These are phyloP conservation scores for Paulownia fortunei DNA, from an alignment of 257 asterid species.

Conservation along the genomic window DNA sequence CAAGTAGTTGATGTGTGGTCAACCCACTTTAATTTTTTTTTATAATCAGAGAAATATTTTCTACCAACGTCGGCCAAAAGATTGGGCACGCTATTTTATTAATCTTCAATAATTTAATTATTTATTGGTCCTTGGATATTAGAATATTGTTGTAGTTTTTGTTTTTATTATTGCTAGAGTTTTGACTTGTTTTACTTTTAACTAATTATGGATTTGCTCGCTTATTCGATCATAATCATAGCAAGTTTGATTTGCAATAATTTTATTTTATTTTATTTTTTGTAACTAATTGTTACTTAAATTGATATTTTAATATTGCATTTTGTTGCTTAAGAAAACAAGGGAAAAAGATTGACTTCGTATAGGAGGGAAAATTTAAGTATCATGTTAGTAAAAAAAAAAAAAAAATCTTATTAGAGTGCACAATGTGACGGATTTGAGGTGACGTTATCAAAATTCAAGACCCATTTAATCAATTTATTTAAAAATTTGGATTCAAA, in stretches of 20 bases:
- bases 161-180: not conserved
- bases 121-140: slow-evolving; percentile 21
- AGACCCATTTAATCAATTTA: too few relatives aligned
- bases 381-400: too few relatives aligned
- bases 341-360: too few relatives aligned
- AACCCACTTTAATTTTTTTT: slow-evolving; percentile 12
- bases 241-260: not conserved
- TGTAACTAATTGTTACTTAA: too few relatives aligned
- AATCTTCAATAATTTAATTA: not conserved
- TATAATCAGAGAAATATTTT: not conserved
- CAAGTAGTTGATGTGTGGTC: slow-evolving; percentile 13
- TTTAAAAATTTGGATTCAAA: too few relatives aligned
- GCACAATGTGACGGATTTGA: too few relatives aligned
- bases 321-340: too few relatives aligned
- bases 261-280: too few relatives aligned
- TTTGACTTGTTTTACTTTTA: not conserved
- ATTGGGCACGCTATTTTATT: not conserved
- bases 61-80: slow-evolving; percentile 6
- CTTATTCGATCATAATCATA: not conserved
- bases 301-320: too few relatives aligned
- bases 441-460: too few relatives aligned
- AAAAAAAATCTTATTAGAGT: too few relatives aligned
- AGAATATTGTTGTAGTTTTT: slow-evolving; percentile 5
- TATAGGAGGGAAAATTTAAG: too few relatives aligned
- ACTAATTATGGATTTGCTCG: not conserved